Evolutionary conservation across 2,329 filamentous ascomycete species (phyloP), one percentile per base, ranked within the genome.

Genomic region (Thyridium curvatum): DNA sequence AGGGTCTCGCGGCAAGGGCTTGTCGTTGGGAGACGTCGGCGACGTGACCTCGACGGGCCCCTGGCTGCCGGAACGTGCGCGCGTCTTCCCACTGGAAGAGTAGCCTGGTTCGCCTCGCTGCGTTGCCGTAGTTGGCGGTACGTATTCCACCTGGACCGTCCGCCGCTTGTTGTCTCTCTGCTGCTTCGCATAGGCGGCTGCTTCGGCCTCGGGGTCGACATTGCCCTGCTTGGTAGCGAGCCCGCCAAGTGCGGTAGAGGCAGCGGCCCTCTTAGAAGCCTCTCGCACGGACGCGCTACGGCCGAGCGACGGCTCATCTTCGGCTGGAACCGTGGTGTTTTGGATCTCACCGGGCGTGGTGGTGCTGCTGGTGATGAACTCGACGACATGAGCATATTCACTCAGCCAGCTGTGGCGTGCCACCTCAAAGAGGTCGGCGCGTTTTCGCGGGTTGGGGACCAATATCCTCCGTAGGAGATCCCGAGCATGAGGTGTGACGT

Each of bases 91-190:
- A 47, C 61, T 18, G 46, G 37, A 28, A 47, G 35, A 6, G 50
- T 37, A 28, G 46, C 42, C 13, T 42, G 37, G 45, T 10, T 62
- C 77, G 21, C 85, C 88, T 47, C 91, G 79, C 45, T 83, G 76
- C 1, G 91, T 96, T 55, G 91, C 82, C 6, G 88, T 94, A 18
- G 83, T 82, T 17, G 93, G 93, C 15, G 90, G 86, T 41, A 97
- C 93, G 61, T 98, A 98, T 67, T 98, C 93, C 44, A 98, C 86
- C 64, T 98, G 93, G 1, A 98, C 88, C 0, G 93, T 98, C 51
- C 90, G 80, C 41, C 93, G 82, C 65, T 97, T 97, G 52, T 84
- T 84, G 57, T 96, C 90, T 49, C 89, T 84, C 58, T 86, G 85
- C 32, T 78, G 74, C 52, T 81, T 81, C 21, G 77, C 67, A 32